Base-by-base conservation (phyloP, 2,329 filamentous ascomycete species). In the Colletotrichum coccodes region DNA sequence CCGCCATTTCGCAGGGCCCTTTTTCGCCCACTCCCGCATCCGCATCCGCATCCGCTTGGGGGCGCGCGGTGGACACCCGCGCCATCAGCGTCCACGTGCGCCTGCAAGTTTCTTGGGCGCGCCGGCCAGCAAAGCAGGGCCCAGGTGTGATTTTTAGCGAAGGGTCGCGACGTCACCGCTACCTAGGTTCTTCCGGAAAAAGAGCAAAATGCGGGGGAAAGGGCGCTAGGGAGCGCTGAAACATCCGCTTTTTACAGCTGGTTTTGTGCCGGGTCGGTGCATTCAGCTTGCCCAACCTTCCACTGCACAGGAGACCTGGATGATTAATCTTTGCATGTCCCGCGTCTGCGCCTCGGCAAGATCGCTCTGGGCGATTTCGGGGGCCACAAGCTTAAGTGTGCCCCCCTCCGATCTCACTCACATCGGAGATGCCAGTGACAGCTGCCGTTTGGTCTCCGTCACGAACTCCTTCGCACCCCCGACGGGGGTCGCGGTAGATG, bases 181-280 rank as follows among this genome's bases (percentile, higher is more conserved):
- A 14, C 21, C 42, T n/a, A n/a, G n/a, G n/a, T n/a, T n/a, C n/a
- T n/a, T 49, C 64, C 59, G 60, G 34, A 54, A 68, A 61, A 59
- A 42, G 66, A 56, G 26, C 54, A 68, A 65, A 68, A 65, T 66
- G 61, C 66, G 66, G 66, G 66, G 66, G 66, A 68, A 36, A 32
- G 28, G 38, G 47, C 61, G 60, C 66, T 44, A 68, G 30, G 32
- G 26, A 49, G 61, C 23, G 61, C 61, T 66, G 66, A 60, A 65
- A 68, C 66, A 11, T 36, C 49, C 42, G 56, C 42, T 60, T 60
- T 60, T 68, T 26, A 21, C 54, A 65, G 47, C 38, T 44, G 54
- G 46, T 36, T n/a, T 28, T 44, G 18, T 64, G 54, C 62, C 52
- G 28, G 23, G 28, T 40, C 36, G 60, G 32, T 56, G 49, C 63